Base-by-base conservation (phyloP, 1,139 yeast species). In the Kodamaea sp. region DNA sequence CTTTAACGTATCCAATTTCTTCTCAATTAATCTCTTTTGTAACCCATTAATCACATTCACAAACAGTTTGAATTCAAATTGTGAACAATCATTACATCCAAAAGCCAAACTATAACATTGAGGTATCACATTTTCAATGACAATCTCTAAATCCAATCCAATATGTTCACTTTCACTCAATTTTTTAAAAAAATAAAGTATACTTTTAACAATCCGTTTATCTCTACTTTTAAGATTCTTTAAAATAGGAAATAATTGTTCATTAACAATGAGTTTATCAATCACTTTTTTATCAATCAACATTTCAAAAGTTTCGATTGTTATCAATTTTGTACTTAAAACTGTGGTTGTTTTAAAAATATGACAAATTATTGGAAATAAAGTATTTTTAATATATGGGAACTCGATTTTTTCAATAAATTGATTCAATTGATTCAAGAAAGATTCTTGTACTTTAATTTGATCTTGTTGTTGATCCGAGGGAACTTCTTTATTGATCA, bases 261-360 rank as follows among this genome's bases (percentile, higher is more conserved):
- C 97, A 30, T 73, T 73, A 24, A 89, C 78, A 5, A 86, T 78
- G 38, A 78, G 73, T 50, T 79, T 81, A 53, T 92, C 96, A 36
- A 90, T 70, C 2, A 79, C 75, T 46, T 78, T 79, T 40, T 62
- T 53, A 9, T 72, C 74, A 9, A 87, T 74, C 53, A 89, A 65
- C 35, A 65, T 62, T 22, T 75, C 73, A 51, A 92, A 82, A 1
- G 86, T 72, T 24, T 71, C 66, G n/a, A 89, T 70, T 2, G 95
- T 78, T 9, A 80, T 73, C 27, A 83, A 67, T 52, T 92, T 89
- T 25, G 90, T 85, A 3, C 86, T 79, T 30, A 89, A 65, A 31
- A 92, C 78, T 0, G 94, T 85, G 0, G 97, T 90, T 33, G 88
- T 84, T 31, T 87, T 78, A 60, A 89, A 90, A 3, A 87, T 76